These are phyloP conservation scores for Phytophthora foliorum DNA, from an alignment of 352 stramenopile species.

Conservation along the genomic window DNA sequence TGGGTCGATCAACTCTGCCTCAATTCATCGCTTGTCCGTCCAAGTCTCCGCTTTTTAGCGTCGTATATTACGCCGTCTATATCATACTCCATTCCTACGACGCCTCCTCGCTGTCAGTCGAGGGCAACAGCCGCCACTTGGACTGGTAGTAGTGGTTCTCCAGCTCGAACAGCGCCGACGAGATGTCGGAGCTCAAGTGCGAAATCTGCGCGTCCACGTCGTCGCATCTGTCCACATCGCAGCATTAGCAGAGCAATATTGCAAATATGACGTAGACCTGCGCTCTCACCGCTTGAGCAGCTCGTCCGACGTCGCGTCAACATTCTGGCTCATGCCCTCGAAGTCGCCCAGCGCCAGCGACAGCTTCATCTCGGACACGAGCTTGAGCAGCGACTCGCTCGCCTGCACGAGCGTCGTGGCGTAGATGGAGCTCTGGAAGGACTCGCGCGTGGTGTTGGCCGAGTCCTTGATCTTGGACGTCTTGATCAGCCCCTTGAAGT, in stretches of 20 bases:
- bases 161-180: conserved; percentile 82
- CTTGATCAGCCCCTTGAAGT: conserved; percentile 88
- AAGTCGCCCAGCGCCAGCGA: conserved; percentile 84
- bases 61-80: conserved; percentile 19
- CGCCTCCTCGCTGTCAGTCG: conserved; percentile 21
- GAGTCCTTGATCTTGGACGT: conserved; percentile 86
- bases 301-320: conserved; percentile 76
- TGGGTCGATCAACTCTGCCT: conserved; percentile 17
- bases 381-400: conserved; percentile 82
- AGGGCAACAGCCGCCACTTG: conserved; percentile 69
- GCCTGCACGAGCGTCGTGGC: conserved; percentile 84
- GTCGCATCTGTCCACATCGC: conserved; percentile 59
- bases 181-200: conserved; percentile 83
- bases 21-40: background rate
- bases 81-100: conserved; percentile 15
- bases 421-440: conserved; percentile 87
- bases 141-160: conserved; percentile 89
- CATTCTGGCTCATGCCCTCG: conserved; percentile 89
- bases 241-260: background rate
- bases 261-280: background rate
- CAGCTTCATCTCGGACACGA: conserved; percentile 87
- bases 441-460: conserved; percentile 82
- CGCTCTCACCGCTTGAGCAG: conserved; percentile 64
- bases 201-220: conserved; percentile 83
- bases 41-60: conserved; percentile 5